Percentiles rank a stretch among this genome's conserved stretches.
phyloP scores from a whole-genome alignment of 2,329 filamentous ascomycete species.

The Aspergillus sp. region DNA sequence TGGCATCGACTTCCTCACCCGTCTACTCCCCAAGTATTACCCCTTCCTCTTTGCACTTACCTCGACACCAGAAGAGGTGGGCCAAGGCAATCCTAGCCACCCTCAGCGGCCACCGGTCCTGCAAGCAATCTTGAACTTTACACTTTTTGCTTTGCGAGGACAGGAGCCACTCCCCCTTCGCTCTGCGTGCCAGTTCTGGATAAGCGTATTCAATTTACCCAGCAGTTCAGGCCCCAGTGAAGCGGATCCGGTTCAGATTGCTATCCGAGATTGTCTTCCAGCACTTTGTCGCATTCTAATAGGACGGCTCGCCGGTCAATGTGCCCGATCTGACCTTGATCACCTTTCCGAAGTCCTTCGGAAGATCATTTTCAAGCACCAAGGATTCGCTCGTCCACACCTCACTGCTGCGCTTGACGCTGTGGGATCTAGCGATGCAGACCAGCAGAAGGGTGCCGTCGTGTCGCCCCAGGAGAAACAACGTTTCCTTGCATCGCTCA shows the following conservation, averaged over 20 bases:
- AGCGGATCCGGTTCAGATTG: conserved; percentile 17
- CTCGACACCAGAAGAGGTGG: conserved; percentile 12
- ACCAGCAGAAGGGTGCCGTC: conserved; percentile 14
- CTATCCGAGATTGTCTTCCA: conserved; percentile 30
- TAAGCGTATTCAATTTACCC: conserved; percentile 30
- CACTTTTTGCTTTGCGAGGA: conserved; percentile 32
- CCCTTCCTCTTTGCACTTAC: conserved; percentile 30
- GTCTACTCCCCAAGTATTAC: conserved; percentile 36
- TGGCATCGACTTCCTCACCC: conserved; percentile 38
- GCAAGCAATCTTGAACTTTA: conserved; percentile 32
- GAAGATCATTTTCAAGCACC: conserved; percentile 35
- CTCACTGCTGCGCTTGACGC: conserved; percentile 29
- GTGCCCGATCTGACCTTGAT: conserved; percentile 38
- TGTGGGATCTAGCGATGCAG: conserved; percentile 15
- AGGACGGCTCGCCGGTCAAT: conserved; percentile 35
- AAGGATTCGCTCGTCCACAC: conserved; percentile 30
- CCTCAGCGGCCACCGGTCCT: conserved; percentile 19
- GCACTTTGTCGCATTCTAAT: conserved; percentile 33
- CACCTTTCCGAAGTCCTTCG: conserved; percentile 36
- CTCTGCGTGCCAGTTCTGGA: conserved; percentile 38
- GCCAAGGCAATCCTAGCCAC: neutral
- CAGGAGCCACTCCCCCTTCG: conserved; percentile 41
- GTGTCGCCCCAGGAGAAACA: conserved; percentile 31
- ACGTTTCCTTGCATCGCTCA: conserved; percentile 33
- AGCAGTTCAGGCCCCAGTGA: conserved; percentile 12